phyloP scores from a whole-genome alignment of 2,329 filamentous ascomycete species.

The Aspergillus japonicus region DNA sequence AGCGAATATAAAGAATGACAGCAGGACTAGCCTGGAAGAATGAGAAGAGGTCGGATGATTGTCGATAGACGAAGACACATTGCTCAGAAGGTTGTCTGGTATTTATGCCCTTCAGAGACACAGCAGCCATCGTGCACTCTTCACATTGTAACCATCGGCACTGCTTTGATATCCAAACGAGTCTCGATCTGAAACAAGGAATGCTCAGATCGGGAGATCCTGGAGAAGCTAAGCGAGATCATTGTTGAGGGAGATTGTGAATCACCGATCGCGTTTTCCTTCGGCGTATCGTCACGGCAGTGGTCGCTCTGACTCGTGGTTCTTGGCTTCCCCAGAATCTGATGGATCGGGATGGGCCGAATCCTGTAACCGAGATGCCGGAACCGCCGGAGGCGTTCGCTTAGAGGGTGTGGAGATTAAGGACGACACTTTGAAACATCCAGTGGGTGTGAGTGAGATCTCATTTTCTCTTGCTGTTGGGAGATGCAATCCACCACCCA shows the following conservation, averaged over 20 bases:
- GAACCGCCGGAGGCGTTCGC: background rate
- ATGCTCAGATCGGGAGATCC: background rate
- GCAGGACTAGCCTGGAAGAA: background rate
- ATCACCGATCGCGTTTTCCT: background rate
- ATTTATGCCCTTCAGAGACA: background rate
- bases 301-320: background rate
- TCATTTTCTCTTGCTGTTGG: no score
- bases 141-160: no score
- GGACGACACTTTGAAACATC: background rate
- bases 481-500: fast-evolving
- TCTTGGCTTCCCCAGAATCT: background rate
- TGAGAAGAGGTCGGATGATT: background rate
- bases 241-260: background rate
- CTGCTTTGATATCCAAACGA: background rate
- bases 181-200: background rate
- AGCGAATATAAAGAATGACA: background rate
- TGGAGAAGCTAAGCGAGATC: background rate
- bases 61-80: background rate
- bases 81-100: background rate
- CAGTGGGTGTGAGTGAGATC: background rate
- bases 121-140: no score
- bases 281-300: background rate
- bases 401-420: background rate
- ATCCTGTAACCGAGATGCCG: background rate
- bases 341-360: background rate